Evolutionary conservation across 495 filamentous ascomycete genomes (phyloP), one percentile per base, ranked within the genome.

Genomic region (Amorphotheca resinae): DNA sequence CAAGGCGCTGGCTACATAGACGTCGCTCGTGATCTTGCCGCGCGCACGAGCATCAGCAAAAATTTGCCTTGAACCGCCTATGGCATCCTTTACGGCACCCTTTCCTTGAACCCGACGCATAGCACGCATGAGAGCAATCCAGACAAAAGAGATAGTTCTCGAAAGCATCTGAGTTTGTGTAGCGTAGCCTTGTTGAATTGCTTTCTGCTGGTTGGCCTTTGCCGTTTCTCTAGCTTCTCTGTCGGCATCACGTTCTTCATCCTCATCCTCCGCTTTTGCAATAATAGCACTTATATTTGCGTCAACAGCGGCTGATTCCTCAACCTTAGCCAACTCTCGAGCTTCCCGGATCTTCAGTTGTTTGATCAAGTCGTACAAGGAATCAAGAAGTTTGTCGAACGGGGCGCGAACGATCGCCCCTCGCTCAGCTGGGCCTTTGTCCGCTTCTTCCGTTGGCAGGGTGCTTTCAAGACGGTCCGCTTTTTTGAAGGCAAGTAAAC

Each of bases 101-200:
- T 95, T 93, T 38, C 91, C 91, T 59, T 95, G 87, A 22, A 98
- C 73, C 33, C 91, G 85, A 34, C 93, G 81, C 77, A 95, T 91
- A 12, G 86, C 79, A 35, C 91, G 80, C 69, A 95, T 93, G 28
- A 95, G 67, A 21, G 85, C 84, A 55, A 98, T 89, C 91, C 91
- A 98, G 14, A 80, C 80, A 55, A 84, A 88, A 0, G 93, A 87
- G 36, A 96, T 74, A 0, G 80, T 83, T 47, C 78, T 79, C 12
- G 77, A 83, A 12, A 95, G 64, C 7, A 82, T 62, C 15, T 77
- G 72, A 20, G 79, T 79, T 50, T 93, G 84, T 3, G 73, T 73
- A 4, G 71, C 72, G 51, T 78, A 79, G 1, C 77, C 76, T 38
- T 82, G 73, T 45, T 79, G 75, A 11, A 93, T 70, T 8, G 75